A percentile compares a stretch with the other conserved stretches of the same genome.
These are phyloP conservation scores for Aspergillus steynii DNA, from an alignment of 495 filamentous ascomycete species.

Conservation along the genomic window DNA sequence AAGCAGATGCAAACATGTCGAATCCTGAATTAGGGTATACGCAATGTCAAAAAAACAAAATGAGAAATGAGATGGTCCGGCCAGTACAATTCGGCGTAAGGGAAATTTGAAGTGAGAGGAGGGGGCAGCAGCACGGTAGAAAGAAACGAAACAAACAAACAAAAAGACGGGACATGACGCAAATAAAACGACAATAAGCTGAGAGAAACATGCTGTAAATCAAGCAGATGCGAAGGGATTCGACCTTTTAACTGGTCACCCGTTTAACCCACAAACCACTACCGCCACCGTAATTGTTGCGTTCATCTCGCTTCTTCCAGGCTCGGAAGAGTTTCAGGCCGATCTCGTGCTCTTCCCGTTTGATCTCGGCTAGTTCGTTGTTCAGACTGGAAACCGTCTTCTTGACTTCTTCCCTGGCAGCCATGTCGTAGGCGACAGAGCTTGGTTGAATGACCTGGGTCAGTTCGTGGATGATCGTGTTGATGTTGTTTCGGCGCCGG, in stretches of 20 bases:
- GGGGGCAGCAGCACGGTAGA: constrained; percentile 5
- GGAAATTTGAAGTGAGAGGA: constrained; percentile 3
- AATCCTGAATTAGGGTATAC: constrained; percentile 13
- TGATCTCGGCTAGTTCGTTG: constrained; percentile 74
- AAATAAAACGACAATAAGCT: neutral
- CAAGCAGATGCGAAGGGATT: neutral
- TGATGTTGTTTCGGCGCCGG: constrained; percentile 67
- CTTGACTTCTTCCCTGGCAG: constrained; percentile 67
- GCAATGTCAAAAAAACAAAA: constrained; percentile 8
- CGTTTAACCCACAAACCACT: constrained; percentile 82
- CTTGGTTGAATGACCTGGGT: constrained; percentile 60
- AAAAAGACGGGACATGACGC: neutral
- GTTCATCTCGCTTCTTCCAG: constrained; percentile 73
- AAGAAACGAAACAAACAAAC: constrained; percentile 6
- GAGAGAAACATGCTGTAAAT: neutral
- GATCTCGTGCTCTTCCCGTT: constrained; percentile 80
- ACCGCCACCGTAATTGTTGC: constrained; percentile 67
- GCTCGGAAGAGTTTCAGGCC: constrained; percentile 80
- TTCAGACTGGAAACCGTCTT: constrained; percentile 68
- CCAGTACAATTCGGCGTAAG: constrained; percentile 1
- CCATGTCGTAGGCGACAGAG: constrained; percentile 56
- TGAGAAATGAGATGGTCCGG: constrained; percentile 11
- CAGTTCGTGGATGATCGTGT: constrained; percentile 70
- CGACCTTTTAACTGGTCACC: constrained; percentile 48
- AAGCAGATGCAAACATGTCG: constrained; percentile 5